phyloP scores from a whole-genome alignment of 2,329 filamentous ascomycete genomes.

The Monosporascus sp. region DNA sequence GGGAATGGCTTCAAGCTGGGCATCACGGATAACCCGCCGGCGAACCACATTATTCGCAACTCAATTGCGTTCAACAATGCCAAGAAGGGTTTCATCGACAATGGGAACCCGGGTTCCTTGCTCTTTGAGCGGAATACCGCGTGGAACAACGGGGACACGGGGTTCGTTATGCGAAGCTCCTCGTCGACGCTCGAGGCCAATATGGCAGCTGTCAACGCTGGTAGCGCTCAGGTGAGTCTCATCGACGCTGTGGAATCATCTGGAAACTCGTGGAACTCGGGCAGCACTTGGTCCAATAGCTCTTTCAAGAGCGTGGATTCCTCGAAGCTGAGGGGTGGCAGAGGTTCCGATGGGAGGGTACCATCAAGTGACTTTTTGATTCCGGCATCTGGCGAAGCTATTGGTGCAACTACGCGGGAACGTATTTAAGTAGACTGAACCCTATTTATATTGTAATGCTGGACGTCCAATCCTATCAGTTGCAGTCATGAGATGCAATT shows the following conservation, averaged over 20 bases:
- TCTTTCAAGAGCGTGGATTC: slow-evolving; percentile 32
- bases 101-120: slow-evolving; percentile 35
- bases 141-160: slow-evolving; percentile 38
- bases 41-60: slow-evolving; percentile 37
- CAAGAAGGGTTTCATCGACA: slow-evolving; percentile 40
- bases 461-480: no score
- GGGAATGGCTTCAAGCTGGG: slow-evolving; percentile 43
- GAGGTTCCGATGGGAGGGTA: slow-evolving; percentile 31
- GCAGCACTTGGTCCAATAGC: slow-evolving; percentile 32
- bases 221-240: slow-evolving; percentile 17
- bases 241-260: slow-evolving; percentile 19
- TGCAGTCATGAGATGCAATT: no score
- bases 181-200: slow-evolving; percentile 31
- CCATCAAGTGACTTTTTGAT: slow-evolving; percentile 34
- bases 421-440: background rate
- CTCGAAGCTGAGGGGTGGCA: slow-evolving; percentile 28
- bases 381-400: slow-evolving; percentile 27
- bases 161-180: slow-evolving; percentile 33
- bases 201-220: slow-evolving; percentile 31
- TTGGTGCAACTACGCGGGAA: slow-evolving; percentile 32
- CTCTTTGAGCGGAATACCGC: slow-evolving; percentile 37
- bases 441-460: no score
- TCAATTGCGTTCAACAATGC: slow-evolving; percentile 37
- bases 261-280: slow-evolving; percentile 36
- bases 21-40: slow-evolving; percentile 31